Percentiles rank a stretch among this genome's conserved stretches.
phyloP scores from a whole-genome alignment of 2,329 filamentous ascomycete genomes.

The Botrytis sinoallii region DNA sequence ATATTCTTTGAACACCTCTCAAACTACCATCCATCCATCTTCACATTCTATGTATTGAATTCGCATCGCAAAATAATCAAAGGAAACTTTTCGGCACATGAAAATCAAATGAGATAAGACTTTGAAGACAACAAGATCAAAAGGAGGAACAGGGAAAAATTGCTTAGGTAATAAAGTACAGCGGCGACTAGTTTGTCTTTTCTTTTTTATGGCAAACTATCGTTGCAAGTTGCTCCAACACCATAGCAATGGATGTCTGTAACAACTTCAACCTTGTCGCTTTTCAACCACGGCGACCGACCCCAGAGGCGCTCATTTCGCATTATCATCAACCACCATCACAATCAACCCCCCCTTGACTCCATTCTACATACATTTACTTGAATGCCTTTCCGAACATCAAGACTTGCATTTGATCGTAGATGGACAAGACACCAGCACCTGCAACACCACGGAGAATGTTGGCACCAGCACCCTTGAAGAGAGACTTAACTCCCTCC shows the following conservation, averaged over 20 bases:
- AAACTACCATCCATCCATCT: neutral
- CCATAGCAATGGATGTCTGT: conserved; percentile 38
- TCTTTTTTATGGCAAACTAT: conserved; percentile 22
- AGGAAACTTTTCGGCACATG: neutral
- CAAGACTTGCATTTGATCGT: conserved; percentile 98
- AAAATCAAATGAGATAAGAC: neutral
- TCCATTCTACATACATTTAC: conserved; percentile 40
- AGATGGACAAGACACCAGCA: conserved; percentile 99
- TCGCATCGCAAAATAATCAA: neutral
- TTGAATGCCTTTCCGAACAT: conserved; percentile 99
- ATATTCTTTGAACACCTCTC: neutral
- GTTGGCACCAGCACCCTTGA: conserved; percentile 99
- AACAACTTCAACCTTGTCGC: conserved; percentile 37
- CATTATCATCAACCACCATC: conserved; percentile 16
- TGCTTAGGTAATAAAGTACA: conserved; percentile 42
- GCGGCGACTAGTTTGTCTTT: conserved; percentile 31
- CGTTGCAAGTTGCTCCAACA: conserved; percentile 39
- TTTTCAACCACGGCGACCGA: conserved; percentile 26
- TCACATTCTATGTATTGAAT: conserved; percentile 12
- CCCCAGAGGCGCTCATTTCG: conserved; percentile 22
- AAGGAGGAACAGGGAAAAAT: conserved; percentile 38
- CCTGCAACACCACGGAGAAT: conserved; percentile 99
- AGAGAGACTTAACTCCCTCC: conserved; percentile 98
- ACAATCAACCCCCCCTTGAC: conserved; percentile 3
- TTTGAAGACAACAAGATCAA: conserved; percentile 26